Base-by-base conservation (phyloP, 495 filamentous ascomycete genomes). In the Tuber aestivum region DNA sequence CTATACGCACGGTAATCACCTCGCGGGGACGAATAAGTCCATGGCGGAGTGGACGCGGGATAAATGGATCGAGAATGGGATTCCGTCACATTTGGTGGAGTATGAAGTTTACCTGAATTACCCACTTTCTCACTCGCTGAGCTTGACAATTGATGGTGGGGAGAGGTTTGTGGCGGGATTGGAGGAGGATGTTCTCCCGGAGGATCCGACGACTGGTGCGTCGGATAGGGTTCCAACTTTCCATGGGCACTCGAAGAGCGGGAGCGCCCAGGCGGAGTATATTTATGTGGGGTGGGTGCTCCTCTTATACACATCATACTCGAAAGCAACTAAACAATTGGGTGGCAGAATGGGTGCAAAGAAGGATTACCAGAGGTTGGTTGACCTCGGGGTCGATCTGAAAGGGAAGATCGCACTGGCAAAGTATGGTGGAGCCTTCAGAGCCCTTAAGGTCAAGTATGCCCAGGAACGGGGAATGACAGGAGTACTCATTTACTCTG, bases 51-150 rank as follows among this genome's bases (percentile, higher is more conserved):
- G 94, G 94, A 99, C 95, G 0, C 87, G 89, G 78, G 89, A 96
- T 38, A 90, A 87, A 78, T 98, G 94, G 94, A 85, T 90, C 78
- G 90, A 94, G 77, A 95, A 92, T 82, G 96, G 95, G 5, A 85
- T 99, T 73, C 84, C 89, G 76, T 86, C 91, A 71, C 87, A 86
- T 7, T 91, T 99, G 78, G 90, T 91, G 35, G 84, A 91, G 27
- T 98, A 99, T 82, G 94, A 97, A 80, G 89, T 92, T 48, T 97
- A 97, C 78, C 84, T 97, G 77, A 98, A 98, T 82, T 97, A 97
- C 80, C 95, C 95, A 3, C 35, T 79, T 27, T 79, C 72, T 5
- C 78, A 79, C 45, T 32, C 45, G 8, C 69, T 79, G 23, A 78
- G 76, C 27, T 73, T 79, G 21, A 72, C 32, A 7, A 78, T 78